Evolutionary conservation across 192 early-diverging fungal species (phyloP).

Genomic region (Umbelopsis isabellina): DNA sequence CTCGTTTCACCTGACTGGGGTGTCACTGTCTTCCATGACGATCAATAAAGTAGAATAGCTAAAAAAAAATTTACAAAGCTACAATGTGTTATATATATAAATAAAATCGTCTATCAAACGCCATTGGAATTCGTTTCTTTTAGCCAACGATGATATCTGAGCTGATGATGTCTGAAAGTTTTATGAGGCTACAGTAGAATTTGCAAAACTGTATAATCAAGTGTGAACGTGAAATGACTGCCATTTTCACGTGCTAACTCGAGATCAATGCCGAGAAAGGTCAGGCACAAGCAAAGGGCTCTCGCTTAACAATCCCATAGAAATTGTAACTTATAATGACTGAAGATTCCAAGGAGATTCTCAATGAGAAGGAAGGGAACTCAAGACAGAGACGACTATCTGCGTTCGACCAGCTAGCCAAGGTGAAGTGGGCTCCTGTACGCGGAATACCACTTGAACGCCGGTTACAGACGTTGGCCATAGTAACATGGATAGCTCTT

Average conservation of each 20-base stretch:
- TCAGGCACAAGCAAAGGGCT: background rate
- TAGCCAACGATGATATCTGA: no score
- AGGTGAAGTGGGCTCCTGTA: slow-evolving; percentile 64
- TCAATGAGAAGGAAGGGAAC: background rate
- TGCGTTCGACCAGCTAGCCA: background rate
- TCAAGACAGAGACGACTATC: background rate
- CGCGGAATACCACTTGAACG: slow-evolving; percentile 60
- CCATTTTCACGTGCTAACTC: slow-evolving; percentile 11
- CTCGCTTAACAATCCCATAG: background rate
- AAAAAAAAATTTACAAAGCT: background rate
- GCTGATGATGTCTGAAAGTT: no score
- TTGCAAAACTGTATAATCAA: background rate
- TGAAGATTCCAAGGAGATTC: background rate
- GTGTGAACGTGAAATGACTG: background rate
- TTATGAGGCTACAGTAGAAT: background rate
- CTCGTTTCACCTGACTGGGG: slow-evolving; percentile 37
- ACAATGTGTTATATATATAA: background rate
- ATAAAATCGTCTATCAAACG: background rate
- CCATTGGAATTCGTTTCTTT: no score
- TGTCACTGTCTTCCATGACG: slow-evolving; percentile 40
- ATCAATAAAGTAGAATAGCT: slow-evolving; percentile 19
- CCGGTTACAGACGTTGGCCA: slow-evolving; percentile 67
- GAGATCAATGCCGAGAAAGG: background rate
- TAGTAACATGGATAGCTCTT: slow-evolving; percentile 64
- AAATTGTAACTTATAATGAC: background rate